A percentile compares a stretch with the other conserved stretches of the same genome.
Evolutionary conservation across 106 monocot genomes (phyloP).

Genomic region (Alisma plantagoaquatica): DNA sequence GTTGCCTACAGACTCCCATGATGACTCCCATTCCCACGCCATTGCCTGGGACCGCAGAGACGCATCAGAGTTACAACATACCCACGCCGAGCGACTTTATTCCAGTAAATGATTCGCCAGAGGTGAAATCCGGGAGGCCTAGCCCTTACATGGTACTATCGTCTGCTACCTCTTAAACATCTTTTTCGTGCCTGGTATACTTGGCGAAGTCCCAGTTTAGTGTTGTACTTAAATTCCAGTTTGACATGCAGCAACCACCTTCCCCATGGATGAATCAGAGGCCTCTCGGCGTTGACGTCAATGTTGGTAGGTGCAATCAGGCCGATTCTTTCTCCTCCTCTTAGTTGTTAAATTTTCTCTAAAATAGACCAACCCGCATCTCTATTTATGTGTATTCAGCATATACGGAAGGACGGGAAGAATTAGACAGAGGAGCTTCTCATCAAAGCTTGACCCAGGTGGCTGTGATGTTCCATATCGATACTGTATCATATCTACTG

Average conservation of each 20-base stretch:
- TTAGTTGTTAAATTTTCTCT: too few species aligned
- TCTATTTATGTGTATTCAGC: slow-evolving; percentile 44
- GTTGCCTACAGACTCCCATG: slow-evolving; percentile 54
- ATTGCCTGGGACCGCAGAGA: slow-evolving; percentile 54
- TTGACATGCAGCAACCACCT: slow-evolving; percentile 58
- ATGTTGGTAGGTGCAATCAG: slow-evolving; percentile 73
- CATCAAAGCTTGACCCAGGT: slow-evolving; percentile 71
- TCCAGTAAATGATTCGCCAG: slow-evolving; percentile 37
- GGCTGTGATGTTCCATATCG: too few species aligned
- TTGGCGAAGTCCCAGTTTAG: background rate
- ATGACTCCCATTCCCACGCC: slow-evolving; percentile 91
- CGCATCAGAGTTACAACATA: slow-evolving; percentile 55
- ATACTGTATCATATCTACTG: slow-evolving; percentile 1
- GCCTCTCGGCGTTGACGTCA: slow-evolving; percentile 97
- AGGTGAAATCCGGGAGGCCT: slow-evolving; percentile 58
- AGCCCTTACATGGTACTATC: slow-evolving; percentile 70
- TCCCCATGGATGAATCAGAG: slow-evolving; percentile 88
- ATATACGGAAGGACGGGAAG: slow-evolving; percentile 85
- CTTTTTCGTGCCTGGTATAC: background rate
- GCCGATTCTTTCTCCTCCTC: too few species aligned
- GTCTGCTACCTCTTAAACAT: background rate
- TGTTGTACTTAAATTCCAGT: background rate
- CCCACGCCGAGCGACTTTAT: slow-evolving; percentile 79
- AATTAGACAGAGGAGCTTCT: slow-evolving; percentile 61
- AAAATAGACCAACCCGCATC: too few species aligned